phyloP scores from a whole-genome alignment of 495 filamentous ascomycete genomes.

The Darksidea phi region DNA sequence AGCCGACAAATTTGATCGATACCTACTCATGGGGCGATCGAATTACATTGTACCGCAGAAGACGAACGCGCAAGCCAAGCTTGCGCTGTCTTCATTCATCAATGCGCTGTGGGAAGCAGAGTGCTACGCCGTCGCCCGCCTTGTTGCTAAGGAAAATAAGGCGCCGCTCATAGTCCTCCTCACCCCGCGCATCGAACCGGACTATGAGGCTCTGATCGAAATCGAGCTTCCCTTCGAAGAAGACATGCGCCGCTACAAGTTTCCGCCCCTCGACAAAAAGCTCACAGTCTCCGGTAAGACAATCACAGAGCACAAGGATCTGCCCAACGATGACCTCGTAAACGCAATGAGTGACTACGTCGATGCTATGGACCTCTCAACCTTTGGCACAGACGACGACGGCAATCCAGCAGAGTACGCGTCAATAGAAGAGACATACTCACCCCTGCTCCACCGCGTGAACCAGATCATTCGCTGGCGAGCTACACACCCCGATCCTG shows the following conservation, averaged over 20 bases:
- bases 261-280: conserved; percentile 85
- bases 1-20: conserved; percentile 76
- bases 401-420: conserved; percentile 72
- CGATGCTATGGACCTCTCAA: conserved; percentile 86
- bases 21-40: conserved; percentile 76
- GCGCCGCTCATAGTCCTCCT: conserved; percentile 77
- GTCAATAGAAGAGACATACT: conserved; percentile 78
- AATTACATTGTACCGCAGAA: conserved; percentile 72
- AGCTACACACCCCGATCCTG: conserved; percentile 62
- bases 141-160: conserved; percentile 78
- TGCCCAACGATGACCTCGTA: conserved; percentile 72
- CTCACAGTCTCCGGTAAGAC: conserved; percentile 85
- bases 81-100: conserved; percentile 86
- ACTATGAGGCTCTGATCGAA: conserved; percentile 87
- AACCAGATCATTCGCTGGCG: conserved; percentile 80
- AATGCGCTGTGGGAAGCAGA: conserved; percentile 84
- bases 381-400: conserved; percentile 63
- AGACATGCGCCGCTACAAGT: conserved; percentile 83
- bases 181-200: conserved; percentile 73
- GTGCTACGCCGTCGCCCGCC: conserved; percentile 80
- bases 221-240: conserved; percentile 92
- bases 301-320: conserved; percentile 78
- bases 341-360: conserved; percentile 87
- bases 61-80: conserved; percentile 68
- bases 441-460: conserved; percentile 88